Evolutionary conservation across 2,329 filamentous ascomycete genomes (phyloP).

Genomic region (Harringtonia aguacate): DNA sequence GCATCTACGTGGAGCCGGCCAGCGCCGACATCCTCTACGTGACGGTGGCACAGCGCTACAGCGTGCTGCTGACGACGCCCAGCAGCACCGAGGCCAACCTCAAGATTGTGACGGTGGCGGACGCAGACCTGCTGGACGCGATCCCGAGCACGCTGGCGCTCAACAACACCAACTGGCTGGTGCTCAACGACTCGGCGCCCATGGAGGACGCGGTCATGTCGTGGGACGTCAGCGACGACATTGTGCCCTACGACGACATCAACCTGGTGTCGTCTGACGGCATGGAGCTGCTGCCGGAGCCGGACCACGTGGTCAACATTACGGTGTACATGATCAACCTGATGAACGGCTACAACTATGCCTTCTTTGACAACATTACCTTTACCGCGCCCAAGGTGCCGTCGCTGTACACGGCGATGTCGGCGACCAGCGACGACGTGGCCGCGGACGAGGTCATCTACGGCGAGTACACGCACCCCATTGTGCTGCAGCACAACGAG

Average conservation of each 20-base stretch:
- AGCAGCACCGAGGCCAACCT: conserved; percentile 53
- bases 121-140: conserved; percentile 53
- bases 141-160: conserved; percentile 59
- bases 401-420: conserved; percentile 65
- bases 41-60: conserved; percentile 55
- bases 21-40: conserved; percentile 56
- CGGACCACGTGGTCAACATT: conserved; percentile 53
- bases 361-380: conserved; percentile 68
- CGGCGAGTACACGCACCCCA: conserved; percentile 52
- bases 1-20: conserved; percentile 52
- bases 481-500: conserved; percentile 56
- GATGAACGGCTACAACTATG: conserved; percentile 31
- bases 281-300: conserved; percentile 45
- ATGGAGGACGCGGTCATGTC: conserved; percentile 23
- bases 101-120: conserved; percentile 38
- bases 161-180: conserved; percentile 55
- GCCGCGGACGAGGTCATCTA: conserved; percentile 52
- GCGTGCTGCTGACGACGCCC: conserved; percentile 52
- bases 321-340: conserved; percentile 57
- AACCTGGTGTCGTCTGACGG: conserved; percentile 59
- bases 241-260: conserved; percentile 65
- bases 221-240: conserved; percentile 29
- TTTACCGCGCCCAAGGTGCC: conserved; percentile 69
- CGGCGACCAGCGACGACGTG: conserved; percentile 37
- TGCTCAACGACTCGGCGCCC: conserved; percentile 42